Evolutionary conservation across 495 filamentous ascomycete species (phyloP), one percentile per base, ranked within the genome.

Genomic region (Penicillium goetzii): DNA sequence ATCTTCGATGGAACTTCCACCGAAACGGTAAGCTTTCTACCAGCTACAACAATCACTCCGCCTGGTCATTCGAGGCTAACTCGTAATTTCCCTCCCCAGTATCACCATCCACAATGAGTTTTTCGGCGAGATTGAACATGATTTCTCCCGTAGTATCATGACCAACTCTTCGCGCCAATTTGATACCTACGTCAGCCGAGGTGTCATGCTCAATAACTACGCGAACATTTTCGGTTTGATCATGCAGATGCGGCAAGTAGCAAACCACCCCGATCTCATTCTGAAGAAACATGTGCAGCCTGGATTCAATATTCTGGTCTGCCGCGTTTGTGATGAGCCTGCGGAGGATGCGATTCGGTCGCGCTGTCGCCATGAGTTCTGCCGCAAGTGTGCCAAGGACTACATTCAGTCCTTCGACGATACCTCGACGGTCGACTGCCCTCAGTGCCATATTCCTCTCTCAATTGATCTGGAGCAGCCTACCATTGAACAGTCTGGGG

Each of bases 81-180:
- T 23, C 8, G 36, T 17, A 11, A 40, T 55, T 14, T 15, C 19
- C 2, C 5, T 19, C 19, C 43, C 3, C 32, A 80, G 77, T 17
- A 90, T 97, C 45, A 83, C 91, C 45, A 85, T 99, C 36, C 88
- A 95, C 68, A 91, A 93, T 50, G 92, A 97, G 76, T 96, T 95
- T 74, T 98, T 98, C 68, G 91, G 92, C 28, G 95, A 97, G 67
- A 91, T 92, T 38, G 95, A 99, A 72, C 90, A 90, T 57, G 95
- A 99, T 71, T 92, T 99, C 67, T 94, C 94, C n/a, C 85, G 84
- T 33, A 95, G 90, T 72, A 97, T 99, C 78, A 98, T 97, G 92
- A 89, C 85, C 23, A 95, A 91, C 68, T 89, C 89, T 11, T 86
- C 87, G 38, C 86, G 95, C 41, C 87, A 92, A 62, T 99, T 97